phyloP scores from a whole-genome alignment of 306 rosid genomes.

The Abrus precatorius region DNA sequence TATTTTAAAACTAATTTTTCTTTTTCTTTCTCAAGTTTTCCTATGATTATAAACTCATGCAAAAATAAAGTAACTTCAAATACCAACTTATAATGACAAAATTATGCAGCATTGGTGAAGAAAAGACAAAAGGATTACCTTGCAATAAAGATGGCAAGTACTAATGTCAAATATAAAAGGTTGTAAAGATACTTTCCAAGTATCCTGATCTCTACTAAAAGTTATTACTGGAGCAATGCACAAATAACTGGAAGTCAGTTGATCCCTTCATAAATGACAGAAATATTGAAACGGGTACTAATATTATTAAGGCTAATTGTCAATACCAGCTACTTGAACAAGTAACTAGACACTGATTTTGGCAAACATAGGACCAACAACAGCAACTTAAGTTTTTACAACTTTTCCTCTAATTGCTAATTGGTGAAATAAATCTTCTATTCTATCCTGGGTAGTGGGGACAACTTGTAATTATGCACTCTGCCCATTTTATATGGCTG shows the following conservation, averaged over 20 bases:
- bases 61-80: background rate
- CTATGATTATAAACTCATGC: background rate
- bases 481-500: background rate
- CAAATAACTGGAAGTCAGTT: conserved; percentile 1
- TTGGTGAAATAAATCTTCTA: conserved; percentile 3
- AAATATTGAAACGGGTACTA: background rate
- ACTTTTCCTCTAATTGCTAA: conserved; percentile 25
- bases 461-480: background rate
- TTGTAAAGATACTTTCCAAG: conserved; percentile 1
- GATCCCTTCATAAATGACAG: background rate
- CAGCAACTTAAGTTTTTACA: background rate
- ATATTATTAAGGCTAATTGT: background rate
- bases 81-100: conserved; percentile 8
- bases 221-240: background rate
- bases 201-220: background rate
- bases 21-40: conserved; percentile 25
- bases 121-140: conserved; percentile 13
- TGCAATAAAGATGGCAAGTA: background rate
- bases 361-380: conserved; percentile 1
- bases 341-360: background rate
- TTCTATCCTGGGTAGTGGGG: background rate
- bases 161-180: background rate
- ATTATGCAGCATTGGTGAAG: background rate
- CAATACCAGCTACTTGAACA: background rate
- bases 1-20: background rate